Evolutionary conservation across 192 early-diverging fungal genomes (phyloP).

Genomic region (Phycomyces blakesleeanus): DNA sequence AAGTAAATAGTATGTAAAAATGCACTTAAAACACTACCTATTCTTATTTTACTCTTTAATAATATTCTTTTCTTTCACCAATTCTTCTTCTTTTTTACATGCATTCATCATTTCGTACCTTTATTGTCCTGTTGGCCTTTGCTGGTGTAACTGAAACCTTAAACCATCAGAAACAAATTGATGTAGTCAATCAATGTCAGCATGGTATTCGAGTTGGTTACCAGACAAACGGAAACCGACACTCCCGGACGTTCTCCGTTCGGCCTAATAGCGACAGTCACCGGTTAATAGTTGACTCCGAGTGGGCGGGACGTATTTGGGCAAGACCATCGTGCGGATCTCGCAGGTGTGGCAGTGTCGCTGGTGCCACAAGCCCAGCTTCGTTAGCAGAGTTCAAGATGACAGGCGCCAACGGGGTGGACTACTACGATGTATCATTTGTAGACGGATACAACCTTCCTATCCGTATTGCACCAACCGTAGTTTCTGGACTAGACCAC

Average conservation of each 20-base stretch:
- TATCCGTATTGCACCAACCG: constrained; percentile 17
- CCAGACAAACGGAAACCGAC: constrained; percentile 4
- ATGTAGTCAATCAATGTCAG: constrained; percentile 9
- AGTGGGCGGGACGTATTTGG: constrained; percentile 19
- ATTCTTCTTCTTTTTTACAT: too few relatives aligned
- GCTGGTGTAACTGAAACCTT: background rate
- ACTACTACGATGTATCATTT: constrained; percentile 34
- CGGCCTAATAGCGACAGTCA: background rate
- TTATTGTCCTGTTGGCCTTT: background rate
- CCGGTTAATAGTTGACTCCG: background rate
- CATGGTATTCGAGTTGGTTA: constrained; percentile 1
- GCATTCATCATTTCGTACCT: too few relatives aligned
- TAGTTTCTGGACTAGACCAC: background rate
- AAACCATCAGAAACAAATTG: constrained; percentile 6
- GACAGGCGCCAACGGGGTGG: background rate
- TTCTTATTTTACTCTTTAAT: too few relatives aligned
- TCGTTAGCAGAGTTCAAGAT: constrained; percentile 32
- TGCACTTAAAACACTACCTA: too few relatives aligned
- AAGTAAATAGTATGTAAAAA: too few relatives aligned
- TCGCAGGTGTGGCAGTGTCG: background rate
- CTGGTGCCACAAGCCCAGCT: constrained; percentile 20
- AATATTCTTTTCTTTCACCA: too few relatives aligned
- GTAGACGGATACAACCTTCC: constrained; percentile 36
- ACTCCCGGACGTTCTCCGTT: background rate
- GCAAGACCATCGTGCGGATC: constrained; percentile 9